phyloP scores from a whole-genome alignment of 1,139 yeast genomes.

The Diutina pseudorugosa region DNA sequence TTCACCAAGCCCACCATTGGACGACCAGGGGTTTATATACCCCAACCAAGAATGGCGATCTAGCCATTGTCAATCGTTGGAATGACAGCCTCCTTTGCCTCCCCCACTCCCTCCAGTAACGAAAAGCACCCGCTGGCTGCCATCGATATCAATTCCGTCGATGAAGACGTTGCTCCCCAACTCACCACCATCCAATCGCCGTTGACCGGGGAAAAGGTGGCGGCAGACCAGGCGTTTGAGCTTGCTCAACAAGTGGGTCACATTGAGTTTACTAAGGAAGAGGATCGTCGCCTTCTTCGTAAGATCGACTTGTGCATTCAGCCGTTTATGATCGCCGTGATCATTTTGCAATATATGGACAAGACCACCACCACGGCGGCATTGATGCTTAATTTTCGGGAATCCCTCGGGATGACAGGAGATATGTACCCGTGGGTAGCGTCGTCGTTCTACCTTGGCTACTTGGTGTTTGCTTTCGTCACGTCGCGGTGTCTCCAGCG shows the following conservation, averaged over 20 bases:
- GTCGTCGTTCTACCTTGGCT: conserved; percentile 7
- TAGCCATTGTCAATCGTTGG: neutral
- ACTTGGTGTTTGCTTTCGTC: conserved; percentile 8
- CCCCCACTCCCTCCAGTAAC: neutral
- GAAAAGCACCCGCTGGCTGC: neutral
- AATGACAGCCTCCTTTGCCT: neutral
- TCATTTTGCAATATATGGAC: conserved; percentile 7
- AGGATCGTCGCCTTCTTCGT: conserved; percentile 6
- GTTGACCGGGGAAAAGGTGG: conserved; percentile 6
- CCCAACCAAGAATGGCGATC: neutral
- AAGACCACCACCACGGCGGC: conserved; percentile 8
- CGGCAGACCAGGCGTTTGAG: neutral
- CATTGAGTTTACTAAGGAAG: neutral
- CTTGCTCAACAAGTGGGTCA: conserved; percentile 3
- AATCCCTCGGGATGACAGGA: conserved; percentile 7
- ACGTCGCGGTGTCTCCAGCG: conserved; percentile 7
- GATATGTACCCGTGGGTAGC: conserved; percentile 7
- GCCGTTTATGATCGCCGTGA: conserved; percentile 6
- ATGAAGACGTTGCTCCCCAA: neutral
- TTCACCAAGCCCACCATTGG: neutral
- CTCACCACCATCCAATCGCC: conserved; percentile 7
- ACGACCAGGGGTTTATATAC: neutral
- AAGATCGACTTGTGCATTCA: conserved; percentile 7
- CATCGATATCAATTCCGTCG: neutral
- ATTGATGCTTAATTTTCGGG: conserved; percentile 6